Evolutionary conservation across 129 eudicot genomes (phyloP), one percentile per base, ranked within the genome.

Genomic region (Flaveria linearis): DNA sequence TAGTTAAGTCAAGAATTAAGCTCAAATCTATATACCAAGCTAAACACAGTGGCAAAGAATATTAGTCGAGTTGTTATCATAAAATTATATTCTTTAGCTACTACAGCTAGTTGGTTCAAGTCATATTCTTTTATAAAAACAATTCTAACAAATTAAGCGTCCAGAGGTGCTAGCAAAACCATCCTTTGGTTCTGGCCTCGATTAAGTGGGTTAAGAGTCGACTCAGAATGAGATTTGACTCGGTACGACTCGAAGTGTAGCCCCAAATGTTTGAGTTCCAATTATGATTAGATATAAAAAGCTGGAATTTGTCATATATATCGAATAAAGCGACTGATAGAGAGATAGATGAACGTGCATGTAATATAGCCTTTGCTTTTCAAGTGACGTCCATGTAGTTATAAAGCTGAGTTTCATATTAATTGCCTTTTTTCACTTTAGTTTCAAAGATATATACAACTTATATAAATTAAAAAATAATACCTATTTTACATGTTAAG

Each of bases 301-400:
- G 83, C 83, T 72, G 83, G 79, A 80, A 51, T 72, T 80, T 80
- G 83, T 80, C 78, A 73, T 73, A 80, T 80, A 73, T 73, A 80
- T 80, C 78, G 83, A 80, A 80, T 80, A 80, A 80, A 80, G 78
- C 25, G 57, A 69, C 60, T 6, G 66, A 55, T 22, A 68, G 52
- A 53, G 57, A 56, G 68, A 77, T 56, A 57, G 73, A 73, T 57
- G 74, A 80, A 80, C 78, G 79, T 79, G 83, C 78, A 79, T 71
- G 77, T 79, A 71, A 79, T 51, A 39, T 79, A 72, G 67, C 73
- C 82, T 72, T 79, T 63, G 65, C 83, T 79, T 79, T 72, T 26
- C 82, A 72, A 79, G 78, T 62, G 73, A 72, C 73, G 56, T 79
- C 12, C 72, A 47, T 15, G 16, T 78, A 78, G 64, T 46, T 30